These are phyloP conservation scores for Bothriochloa decipiens DNA, from an alignment of 176 grass and related monocot genomes.

Conservation along the genomic window DNA sequence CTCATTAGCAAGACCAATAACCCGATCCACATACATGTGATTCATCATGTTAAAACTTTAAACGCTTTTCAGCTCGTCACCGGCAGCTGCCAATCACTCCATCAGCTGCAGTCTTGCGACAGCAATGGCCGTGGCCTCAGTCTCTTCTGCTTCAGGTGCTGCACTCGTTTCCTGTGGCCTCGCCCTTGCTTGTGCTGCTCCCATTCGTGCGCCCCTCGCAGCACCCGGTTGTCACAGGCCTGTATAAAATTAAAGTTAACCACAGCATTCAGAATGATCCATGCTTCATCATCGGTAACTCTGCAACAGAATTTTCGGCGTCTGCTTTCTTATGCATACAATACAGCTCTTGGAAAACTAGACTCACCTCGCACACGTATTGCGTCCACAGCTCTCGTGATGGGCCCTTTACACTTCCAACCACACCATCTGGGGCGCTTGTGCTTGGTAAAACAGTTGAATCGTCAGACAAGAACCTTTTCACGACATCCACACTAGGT, in stretches of 20 bases:
- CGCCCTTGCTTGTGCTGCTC: slow-evolving; percentile 85
- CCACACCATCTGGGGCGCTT: slow-evolving; percentile 9
- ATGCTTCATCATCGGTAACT: not conserved
- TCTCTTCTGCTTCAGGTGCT: slow-evolving; percentile 56
- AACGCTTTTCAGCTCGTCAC: not conserved
- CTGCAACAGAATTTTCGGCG: not conserved
- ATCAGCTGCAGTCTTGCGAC: not conserved
- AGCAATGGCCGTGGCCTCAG: not conserved
- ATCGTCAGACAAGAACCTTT: slow-evolving; percentile 57
- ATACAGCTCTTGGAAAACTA: not conserved
- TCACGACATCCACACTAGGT: slow-evolving; percentile 58
- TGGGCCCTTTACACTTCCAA: not conserved
- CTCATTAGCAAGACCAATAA: not conserved
- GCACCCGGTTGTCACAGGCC: slow-evolving; percentile 77
- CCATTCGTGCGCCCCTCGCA: slow-evolving; percentile 84
- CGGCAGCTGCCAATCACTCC: not conserved
- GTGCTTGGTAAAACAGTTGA: slow-evolving; percentile 6
- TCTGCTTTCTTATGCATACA: not conserved
- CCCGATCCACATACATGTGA: not conserved
- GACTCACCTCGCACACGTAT: slow-evolving; percentile 75
- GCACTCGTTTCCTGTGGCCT: slow-evolving; percentile 73
- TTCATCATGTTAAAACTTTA: not conserved
- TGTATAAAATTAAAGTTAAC: slow-evolving; percentile 18
- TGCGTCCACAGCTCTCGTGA: slow-evolving; percentile 81
- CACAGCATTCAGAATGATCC: slow-evolving; percentile 20